phyloP scores from a whole-genome alignment of 2,329 filamentous ascomycete genomes.

The Nemania bipapillata region DNA sequence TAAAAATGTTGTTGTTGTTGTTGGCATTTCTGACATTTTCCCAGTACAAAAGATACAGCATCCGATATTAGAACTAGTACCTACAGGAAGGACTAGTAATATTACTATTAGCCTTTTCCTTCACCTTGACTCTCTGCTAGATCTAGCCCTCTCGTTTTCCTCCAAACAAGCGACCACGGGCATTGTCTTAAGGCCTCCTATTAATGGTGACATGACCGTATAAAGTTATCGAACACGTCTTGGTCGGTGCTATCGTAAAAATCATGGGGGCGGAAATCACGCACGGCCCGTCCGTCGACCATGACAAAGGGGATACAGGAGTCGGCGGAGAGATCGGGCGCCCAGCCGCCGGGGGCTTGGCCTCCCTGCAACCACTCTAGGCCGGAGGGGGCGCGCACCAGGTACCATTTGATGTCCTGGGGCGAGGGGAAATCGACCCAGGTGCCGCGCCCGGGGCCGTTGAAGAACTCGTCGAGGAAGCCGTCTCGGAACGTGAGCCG shows the following conservation, averaged over 20 bases:
- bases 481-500: background rate
- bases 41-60: too few species aligned
- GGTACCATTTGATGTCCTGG: slow-evolving; percentile 16
- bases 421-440: slow-evolving; percentile 4
- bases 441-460: background rate
- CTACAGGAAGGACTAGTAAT: too few species aligned
- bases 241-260: background rate
- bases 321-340: background rate
- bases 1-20: too few species aligned
- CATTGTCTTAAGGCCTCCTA: background rate
- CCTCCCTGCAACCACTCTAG: background rate
- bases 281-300: background rate
- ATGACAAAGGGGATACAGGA: slow-evolving; percentile 6
- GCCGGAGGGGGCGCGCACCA: background rate
- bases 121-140: too few species aligned
- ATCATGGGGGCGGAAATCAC: background rate
- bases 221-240: slow-evolving; percentile 12
- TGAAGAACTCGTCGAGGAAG: background rate
- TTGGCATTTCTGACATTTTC: too few species aligned
- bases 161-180: background rate
- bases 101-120: too few species aligned
- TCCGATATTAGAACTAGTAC: too few species aligned
- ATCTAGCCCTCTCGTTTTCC: too few species aligned
- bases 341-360: background rate
- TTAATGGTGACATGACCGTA: background rate